These are phyloP conservation scores for Thozetella sp. DNA, from an alignment of 495 filamentous ascomycete genomes.

Conservation along the genomic window DNA sequence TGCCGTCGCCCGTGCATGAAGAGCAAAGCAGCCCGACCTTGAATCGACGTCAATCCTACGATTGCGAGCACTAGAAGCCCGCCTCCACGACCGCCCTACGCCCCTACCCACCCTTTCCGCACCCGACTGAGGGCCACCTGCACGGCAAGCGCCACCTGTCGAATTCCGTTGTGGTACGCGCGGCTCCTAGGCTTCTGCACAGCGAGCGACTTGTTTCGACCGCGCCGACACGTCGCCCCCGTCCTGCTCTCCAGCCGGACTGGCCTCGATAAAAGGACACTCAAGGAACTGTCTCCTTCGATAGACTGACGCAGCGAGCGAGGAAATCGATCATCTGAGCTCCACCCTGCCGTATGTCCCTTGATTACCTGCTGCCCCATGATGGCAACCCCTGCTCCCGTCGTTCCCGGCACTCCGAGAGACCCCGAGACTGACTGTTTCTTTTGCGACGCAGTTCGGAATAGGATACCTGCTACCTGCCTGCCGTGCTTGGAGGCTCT, in stretches of 20 bases:
- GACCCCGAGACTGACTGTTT: constrained; percentile 1
- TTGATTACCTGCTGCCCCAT: neutral
- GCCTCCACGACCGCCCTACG: neutral
- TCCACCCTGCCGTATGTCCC: neutral
- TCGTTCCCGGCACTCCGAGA: too few species aligned
- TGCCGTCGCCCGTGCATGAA: constrained; percentile 1
- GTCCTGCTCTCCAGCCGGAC: too few species aligned
- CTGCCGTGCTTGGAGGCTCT: constrained; percentile 12
- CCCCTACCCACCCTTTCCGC: neutral
- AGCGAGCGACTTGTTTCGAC: neutral
- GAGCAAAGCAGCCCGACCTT: neutral
- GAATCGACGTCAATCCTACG: neutral
- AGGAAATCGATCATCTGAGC: neutral
- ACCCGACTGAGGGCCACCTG: neutral
- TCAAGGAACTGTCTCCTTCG: too few species aligned
- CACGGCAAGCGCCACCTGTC: constrained; percentile 1
- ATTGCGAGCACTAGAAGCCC: neutral
- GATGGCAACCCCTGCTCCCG: neutral
- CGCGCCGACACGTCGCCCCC: too few species aligned
- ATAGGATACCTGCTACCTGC: constrained; percentile 7
- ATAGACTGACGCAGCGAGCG: too few species aligned
- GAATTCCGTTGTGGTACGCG: neutral
- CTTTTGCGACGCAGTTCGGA: neutral
- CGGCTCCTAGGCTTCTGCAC: constrained; percentile 1
- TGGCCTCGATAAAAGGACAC: too few species aligned